Percentiles rank a stretch among this genome's conserved stretches.
These are phyloP conservation scores for Pelargonium fulgidum DNA, from an alignment of 441 rosid genomes.

Conservation along the genomic window DNA sequence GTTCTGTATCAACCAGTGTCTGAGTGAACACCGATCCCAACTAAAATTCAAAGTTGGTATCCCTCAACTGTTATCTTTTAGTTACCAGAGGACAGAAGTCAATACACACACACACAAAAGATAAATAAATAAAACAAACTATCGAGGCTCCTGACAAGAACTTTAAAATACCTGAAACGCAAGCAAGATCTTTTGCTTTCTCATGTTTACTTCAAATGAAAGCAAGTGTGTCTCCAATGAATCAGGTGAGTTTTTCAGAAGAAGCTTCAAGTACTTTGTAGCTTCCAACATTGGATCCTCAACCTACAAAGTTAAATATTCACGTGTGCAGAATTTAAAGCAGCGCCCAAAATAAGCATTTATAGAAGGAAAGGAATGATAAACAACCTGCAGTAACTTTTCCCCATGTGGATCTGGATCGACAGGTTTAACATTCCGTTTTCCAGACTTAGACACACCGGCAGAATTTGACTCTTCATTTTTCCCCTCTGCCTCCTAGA, in stretches of 20 bases:
- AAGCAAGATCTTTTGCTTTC: slow-evolving; percentile 84
- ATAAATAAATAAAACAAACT: not conserved
- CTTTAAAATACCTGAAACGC: slow-evolving; percentile 72
- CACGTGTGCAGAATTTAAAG: not conserved
- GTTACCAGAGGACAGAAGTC: not conserved
- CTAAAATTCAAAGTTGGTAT: not conserved
- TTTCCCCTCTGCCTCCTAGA: slow-evolving; percentile 92
- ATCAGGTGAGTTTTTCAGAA: slow-evolving; percentile 77
- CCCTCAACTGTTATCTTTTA: not conserved
- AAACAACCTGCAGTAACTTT: slow-evolving; percentile 79
- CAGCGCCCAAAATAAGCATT: not conserved
- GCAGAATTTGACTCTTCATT: slow-evolving; percentile 68
- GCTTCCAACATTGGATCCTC: slow-evolving; percentile 94
- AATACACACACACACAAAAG: not conserved
- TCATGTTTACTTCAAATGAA: slow-evolving; percentile 94
- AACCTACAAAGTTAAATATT: slow-evolving; percentile 37
- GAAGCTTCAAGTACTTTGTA: slow-evolving; percentile 86
- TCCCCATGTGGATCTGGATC: slow-evolving; percentile 97
- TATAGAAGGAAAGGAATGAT: slow-evolving; percentile 16
- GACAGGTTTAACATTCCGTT: slow-evolving; percentile 79
- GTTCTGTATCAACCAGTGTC: not conserved
- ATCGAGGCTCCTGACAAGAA: not conserved
- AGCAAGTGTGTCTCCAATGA: slow-evolving; percentile 92
- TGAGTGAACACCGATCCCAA: not conserved
- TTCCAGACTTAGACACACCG: slow-evolving; percentile 80